Evolutionary conservation across 768 basidiomycete genomes (phyloP).

Genomic region (Podaxis rugospora): DNA sequence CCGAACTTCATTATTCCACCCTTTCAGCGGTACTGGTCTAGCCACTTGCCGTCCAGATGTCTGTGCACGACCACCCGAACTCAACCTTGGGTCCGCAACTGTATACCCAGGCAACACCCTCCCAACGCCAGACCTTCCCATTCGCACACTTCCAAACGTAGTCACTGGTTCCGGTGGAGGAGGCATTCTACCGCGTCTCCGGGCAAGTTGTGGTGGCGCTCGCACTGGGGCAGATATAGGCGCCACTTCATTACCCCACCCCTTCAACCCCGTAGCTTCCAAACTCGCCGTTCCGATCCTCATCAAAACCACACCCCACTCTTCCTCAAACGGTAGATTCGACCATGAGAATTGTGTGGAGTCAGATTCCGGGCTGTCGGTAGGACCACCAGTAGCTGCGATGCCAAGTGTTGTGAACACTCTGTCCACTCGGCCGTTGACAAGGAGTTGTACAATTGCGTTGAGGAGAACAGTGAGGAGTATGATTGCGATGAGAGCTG

Average conservation of each 20-base stretch:
- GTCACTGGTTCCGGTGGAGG: slow-evolving; percentile 13
- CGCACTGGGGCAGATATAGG: slow-evolving; percentile 30
- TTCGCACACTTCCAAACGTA: slow-evolving; percentile 24
- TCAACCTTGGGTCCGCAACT: not conserved
- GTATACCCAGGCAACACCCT: slow-evolving; percentile 21
- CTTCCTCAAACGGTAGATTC: slow-evolving; percentile 58
- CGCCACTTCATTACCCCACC: slow-evolving; percentile 72
- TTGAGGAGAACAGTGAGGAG: slow-evolving; percentile 58
- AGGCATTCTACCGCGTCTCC: slow-evolving; percentile 7
- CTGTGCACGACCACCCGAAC: not conserved
- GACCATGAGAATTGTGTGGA: slow-evolving; percentile 19
- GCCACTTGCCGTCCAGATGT: not conserved
- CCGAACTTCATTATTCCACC: slow-evolving; percentile 11
- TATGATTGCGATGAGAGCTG: slow-evolving; percentile 52
- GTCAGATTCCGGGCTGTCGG: slow-evolving; percentile 8
- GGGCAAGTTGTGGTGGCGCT: not conserved
- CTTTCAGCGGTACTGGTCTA: not conserved
- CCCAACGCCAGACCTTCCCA: slow-evolving; percentile 27
- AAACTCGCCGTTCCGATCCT: slow-evolving; percentile 72
- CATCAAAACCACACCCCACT: slow-evolving; percentile 67
- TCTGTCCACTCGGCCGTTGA: slow-evolving; percentile 53
- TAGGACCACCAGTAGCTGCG: slow-evolving; percentile 10
- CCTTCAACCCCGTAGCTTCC: slow-evolving; percentile 68
- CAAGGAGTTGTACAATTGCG: slow-evolving; percentile 58
- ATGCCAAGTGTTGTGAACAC: slow-evolving; percentile 54